A percentile compares a stretch with the other conserved stretches of the same genome.
Evolutionary conservation across 2,329 filamentous ascomycete genomes (phyloP).

Genomic region (Fusarium longipes): DNA sequence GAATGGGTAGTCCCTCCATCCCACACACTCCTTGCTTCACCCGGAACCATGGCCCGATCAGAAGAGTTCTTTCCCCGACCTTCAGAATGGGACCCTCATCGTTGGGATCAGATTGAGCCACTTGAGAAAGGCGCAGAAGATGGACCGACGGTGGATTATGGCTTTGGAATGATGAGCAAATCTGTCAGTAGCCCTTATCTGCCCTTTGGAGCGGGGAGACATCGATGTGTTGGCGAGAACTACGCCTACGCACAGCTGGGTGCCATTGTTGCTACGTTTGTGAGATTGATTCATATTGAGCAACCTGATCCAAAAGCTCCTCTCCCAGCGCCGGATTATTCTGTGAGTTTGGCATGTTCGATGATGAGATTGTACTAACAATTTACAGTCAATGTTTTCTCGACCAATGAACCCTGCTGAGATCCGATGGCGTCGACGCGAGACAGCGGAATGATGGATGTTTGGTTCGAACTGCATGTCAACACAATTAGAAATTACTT

Average conservation of each 20-base stretch:
- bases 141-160: slow-evolving; percentile 86
- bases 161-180: slow-evolving; percentile 93
- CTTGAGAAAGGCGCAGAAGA: slow-evolving; percentile 64
- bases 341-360: slow-evolving; percentile 50
- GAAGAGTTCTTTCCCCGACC: slow-evolving; percentile 83
- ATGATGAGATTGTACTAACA: not conserved
- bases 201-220: slow-evolving; percentile 93
- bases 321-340: slow-evolving; percentile 73
- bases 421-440: slow-evolving; percentile 34
- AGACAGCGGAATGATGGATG: not conserved
- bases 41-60: slow-evolving; percentile 80
- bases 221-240: slow-evolving; percentile 95
- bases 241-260: slow-evolving; percentile 93
- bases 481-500: too few species aligned
- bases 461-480: too few species aligned
- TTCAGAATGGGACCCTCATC: slow-evolving; percentile 85
- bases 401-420: slow-evolving; percentile 40
- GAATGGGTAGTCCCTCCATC: slow-evolving; percentile 82
- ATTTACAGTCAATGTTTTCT: slow-evolving; percentile 38
- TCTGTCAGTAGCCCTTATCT: slow-evolving; percentile 89
- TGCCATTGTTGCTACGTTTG: slow-evolving; percentile 80
- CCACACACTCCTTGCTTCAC: slow-evolving; percentile 86
- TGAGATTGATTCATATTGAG: slow-evolving; percentile 79
- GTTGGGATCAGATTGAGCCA: slow-evolving; percentile 73
- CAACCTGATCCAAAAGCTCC: slow-evolving; percentile 62